A percentile compares a stretch with the other conserved stretches of the same genome.
Evolutionary conservation across 2,329 filamentous ascomycete species (phyloP).

Genomic region (Ceratocystiopsis minuta): DNA sequence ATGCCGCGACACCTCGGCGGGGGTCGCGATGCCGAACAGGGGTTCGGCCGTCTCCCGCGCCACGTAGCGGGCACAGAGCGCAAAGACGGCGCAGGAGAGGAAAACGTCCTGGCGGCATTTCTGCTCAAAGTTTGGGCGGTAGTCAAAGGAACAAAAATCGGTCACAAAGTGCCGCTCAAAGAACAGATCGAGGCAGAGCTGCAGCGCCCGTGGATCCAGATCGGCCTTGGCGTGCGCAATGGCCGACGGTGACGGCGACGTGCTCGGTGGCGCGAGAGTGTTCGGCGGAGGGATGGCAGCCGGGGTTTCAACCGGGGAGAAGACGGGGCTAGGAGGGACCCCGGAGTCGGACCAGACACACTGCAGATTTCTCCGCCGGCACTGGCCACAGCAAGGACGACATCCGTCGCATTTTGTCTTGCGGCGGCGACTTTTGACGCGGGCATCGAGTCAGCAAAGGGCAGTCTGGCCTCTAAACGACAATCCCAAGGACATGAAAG

Average conservation of each 20-base stretch:
- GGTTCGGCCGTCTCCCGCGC: not conserved
- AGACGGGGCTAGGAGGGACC: not conserved
- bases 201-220: not conserved
- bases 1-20: not conserved
- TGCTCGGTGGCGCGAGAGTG: too few species aligned
- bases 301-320: not conserved
- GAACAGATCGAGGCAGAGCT: conserved; percentile 6
- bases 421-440: conserved; percentile 2
- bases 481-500: not conserved
- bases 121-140: conserved; percentile 9
- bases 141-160: conserved; percentile 11
- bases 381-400: conserved; percentile 1
- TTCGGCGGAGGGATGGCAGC: not conserved
- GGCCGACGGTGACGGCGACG: not conserved
- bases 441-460: not conserved
- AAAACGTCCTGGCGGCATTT: conserved; percentile 6
- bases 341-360: conserved; percentile 3
- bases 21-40: not conserved
- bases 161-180: conserved; percentile 10
- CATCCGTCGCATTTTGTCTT: conserved; percentile 7
- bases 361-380: not conserved
- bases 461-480: not conserved
- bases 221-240: not conserved
- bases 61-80: conserved; percentile 7
- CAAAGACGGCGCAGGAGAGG: conserved; percentile 3